These are phyloP conservation scores for Cystoisospora suis DNA, from an alignment of 169 alveolate species.

Conservation along the genomic window DNA sequence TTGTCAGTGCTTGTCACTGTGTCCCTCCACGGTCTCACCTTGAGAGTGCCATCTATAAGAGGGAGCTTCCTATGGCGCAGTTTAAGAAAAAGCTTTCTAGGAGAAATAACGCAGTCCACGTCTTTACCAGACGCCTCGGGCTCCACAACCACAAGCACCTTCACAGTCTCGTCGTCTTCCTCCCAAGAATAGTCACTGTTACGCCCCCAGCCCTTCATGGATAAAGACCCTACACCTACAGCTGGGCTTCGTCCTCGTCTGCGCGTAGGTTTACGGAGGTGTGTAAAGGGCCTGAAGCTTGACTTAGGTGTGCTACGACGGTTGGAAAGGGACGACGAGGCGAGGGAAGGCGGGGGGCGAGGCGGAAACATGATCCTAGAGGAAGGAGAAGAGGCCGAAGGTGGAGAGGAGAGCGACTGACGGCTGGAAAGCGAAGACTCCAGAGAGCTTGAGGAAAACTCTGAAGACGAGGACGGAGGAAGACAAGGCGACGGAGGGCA, in stretches of 20 bases:
- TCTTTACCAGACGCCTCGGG: constrained; percentile 18
- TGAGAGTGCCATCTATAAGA: background rate
- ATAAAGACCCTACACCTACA: background rate
- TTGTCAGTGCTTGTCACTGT: too few relatives aligned
- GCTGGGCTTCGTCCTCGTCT: background rate
- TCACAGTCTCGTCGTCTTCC: constrained; percentile 17
- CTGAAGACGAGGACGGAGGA: background rate
- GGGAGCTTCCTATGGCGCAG: background rate
- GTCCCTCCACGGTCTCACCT: background rate
- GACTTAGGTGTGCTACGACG: background rate
- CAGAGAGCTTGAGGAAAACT: background rate
- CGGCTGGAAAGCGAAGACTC: background rate
- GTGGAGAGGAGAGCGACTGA: background rate
- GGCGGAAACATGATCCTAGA: background rate
- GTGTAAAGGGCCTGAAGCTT: background rate
- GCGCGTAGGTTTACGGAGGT: background rate
- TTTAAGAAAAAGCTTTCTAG: background rate
- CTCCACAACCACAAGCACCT: background rate
- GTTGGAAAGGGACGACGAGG: background rate
- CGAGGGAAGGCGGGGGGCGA: background rate
- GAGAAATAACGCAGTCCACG: constrained; percentile 25
- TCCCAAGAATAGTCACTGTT: constrained; percentile 6
- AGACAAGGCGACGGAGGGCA: background rate
- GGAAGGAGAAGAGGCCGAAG: background rate
- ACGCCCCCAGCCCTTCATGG: constrained; percentile 16